These are phyloP conservation scores for Yamadazyma insecticola DNA, from an alignment of 805 yeast species.

Conservation along the genomic window DNA sequence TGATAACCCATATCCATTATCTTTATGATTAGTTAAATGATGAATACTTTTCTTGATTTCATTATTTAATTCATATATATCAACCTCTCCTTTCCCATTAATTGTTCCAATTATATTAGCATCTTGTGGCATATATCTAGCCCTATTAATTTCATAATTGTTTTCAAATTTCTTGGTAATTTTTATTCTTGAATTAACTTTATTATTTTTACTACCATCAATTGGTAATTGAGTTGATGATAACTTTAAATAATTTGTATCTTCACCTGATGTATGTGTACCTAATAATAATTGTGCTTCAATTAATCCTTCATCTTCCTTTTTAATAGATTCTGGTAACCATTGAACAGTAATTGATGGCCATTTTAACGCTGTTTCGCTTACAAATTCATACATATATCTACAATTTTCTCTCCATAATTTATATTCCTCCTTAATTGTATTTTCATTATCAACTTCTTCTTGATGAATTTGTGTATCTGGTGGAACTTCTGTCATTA, in stretches of 20 bases:
- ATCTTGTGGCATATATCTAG: conserved; percentile 64
- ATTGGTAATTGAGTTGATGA: conserved; percentile 58
- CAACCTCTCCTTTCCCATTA: conserved; percentile 61
- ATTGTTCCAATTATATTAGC: conserved; percentile 57
- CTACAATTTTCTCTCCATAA: conserved; percentile 80
- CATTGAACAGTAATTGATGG: conserved; percentile 79
- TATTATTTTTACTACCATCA: conserved; percentile 10
- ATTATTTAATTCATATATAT: conserved; percentile 42
- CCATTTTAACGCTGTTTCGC: conserved; percentile 78
- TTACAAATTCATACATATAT: conserved; percentile 76
- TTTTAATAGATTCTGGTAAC: conserved; percentile 45
- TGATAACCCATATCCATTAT: conserved; percentile 71
- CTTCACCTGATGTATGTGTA: conserved; percentile 72
- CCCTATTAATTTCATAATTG: conserved; percentile 65
- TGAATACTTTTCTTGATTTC: conserved; percentile 19
- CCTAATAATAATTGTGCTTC: conserved; percentile 58
- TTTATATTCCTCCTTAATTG: conserved; percentile 64
- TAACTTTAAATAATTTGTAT: conserved; percentile 59
- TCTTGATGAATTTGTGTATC: conserved; percentile 5
- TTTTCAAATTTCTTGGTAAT: conserved; percentile 59
- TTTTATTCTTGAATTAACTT: conserved; percentile 52
- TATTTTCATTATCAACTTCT: conserved; percentile 30
- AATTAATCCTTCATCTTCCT: conserved; percentile 21
- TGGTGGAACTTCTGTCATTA: no score
- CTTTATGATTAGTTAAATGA: conserved; percentile 39